A percentile compares a stretch with the other conserved stretches of the same genome.
These are phyloP conservation scores for Epichloe amarillans DNA, from an alignment of 2,329 filamentous ascomycete species.

Conservation along the genomic window DNA sequence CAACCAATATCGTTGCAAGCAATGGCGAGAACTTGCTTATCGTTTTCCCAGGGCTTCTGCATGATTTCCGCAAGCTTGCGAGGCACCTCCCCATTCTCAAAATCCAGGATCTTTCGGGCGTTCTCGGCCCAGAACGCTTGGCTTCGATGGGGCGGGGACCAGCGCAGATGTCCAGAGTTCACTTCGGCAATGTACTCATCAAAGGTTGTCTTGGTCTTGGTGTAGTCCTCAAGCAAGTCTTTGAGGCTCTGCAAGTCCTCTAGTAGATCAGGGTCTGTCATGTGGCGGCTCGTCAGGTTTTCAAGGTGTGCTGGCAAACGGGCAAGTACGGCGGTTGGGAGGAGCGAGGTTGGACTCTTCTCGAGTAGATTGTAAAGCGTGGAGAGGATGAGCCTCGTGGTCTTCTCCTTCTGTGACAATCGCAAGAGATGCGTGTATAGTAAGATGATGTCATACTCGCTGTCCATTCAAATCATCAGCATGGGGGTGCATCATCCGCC, in stretches of 20 bases:
- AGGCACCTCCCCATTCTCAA: conserved; percentile 64
- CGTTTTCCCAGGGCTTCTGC: conserved; percentile 57
- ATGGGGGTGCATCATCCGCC: background rate
- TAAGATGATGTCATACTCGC: conserved; percentile 83
- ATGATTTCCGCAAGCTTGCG: conserved; percentile 79
- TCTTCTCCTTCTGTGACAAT: conserved; percentile 95
- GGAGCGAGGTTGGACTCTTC: conserved; percentile 54
- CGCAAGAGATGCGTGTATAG: conserved; percentile 88
- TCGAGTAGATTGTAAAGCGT: conserved; percentile 78
- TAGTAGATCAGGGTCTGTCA: conserved; percentile 50
- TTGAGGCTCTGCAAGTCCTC: conserved; percentile 48
- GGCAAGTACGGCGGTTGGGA: conserved; percentile 77
- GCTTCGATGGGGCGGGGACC: conserved; percentile 84
- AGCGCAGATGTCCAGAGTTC: conserved; percentile 73
- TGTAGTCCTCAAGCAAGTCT: conserved; percentile 53
- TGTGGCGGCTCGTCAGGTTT: conserved; percentile 47
- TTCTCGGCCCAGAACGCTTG: conserved; percentile 86
- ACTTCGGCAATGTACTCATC: conserved; percentile 86
- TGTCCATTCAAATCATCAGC: conserved; percentile 21
- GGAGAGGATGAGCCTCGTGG: conserved; percentile 77
- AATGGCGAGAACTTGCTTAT: conserved; percentile 81
- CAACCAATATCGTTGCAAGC: conserved; percentile 87
- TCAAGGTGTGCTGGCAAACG: conserved; percentile 59
- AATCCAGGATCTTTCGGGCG: conserved; percentile 72
- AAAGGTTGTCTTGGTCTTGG: conserved; percentile 61